Evolutionary conservation across 2,329 filamentous ascomycete species (phyloP).

Genomic region (Ceratocystis destructans): DNA sequence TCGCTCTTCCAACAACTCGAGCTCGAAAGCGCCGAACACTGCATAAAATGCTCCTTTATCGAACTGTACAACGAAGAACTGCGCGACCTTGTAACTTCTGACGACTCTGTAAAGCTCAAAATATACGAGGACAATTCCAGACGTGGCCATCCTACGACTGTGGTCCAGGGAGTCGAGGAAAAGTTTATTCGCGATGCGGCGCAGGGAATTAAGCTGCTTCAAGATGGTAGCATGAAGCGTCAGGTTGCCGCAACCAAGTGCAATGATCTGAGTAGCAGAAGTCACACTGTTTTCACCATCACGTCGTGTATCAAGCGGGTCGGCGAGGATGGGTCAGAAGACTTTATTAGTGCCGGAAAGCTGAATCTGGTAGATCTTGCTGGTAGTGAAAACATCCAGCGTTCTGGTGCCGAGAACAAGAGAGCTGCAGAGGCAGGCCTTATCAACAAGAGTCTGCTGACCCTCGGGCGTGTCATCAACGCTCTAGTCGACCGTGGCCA

Average conservation of each 20-base stretch:
- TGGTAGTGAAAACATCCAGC: constrained; percentile 93
- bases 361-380: constrained; percentile 93
- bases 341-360: constrained; percentile 82
- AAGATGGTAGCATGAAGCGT: constrained; percentile 78
- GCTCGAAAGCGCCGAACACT: constrained; percentile 62
- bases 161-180: constrained; percentile 97
- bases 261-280: constrained; percentile 93
- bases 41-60: constrained; percentile 96
- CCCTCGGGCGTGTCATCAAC: constrained; percentile 91
- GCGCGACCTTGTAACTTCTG: constrained; percentile 69
- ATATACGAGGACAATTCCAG: constrained; percentile 86
- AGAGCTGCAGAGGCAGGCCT: constrained; percentile 86
- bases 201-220: constrained; percentile 77
- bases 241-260: constrained; percentile 99
- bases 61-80: constrained; percentile 97
- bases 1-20: constrained; percentile 77
- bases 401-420: constrained; percentile 96
- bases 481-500: constrained; percentile 78
- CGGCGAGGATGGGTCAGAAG: constrained; percentile 70
- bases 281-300: constrained; percentile 94
- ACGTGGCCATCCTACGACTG: constrained; percentile 68
- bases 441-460: constrained; percentile 96
- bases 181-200: constrained; percentile 74
- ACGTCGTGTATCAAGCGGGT: constrained; percentile 78
- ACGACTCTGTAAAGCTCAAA: constrained; percentile 77